Conservation (phyloP, 2,329 filamentous ascomycete genomes). For the Colletotrichum endophyticum region DNA sequence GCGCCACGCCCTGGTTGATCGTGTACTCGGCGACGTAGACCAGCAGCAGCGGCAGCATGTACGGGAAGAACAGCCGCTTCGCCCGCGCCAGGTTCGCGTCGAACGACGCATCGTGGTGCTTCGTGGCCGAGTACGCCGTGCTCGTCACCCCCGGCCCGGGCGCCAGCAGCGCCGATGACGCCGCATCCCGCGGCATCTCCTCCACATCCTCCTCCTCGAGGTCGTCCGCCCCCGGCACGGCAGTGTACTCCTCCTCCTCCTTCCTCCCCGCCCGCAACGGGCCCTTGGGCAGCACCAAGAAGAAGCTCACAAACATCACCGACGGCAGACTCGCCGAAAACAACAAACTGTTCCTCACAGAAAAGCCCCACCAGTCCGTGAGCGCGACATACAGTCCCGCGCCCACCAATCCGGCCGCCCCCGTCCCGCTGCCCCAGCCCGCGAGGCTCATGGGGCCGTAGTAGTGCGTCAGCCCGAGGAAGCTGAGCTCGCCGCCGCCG, state of each 20-base stretch:
- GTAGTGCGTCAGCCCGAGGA: slow-evolving; percentile 89
- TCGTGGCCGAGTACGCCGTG: slow-evolving; percentile 39
- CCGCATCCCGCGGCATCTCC: slow-evolving; percentile 40
- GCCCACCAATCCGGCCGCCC: slow-evolving; percentile 85
- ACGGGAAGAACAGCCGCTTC: slow-evolving; percentile 72
- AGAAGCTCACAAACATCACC: slow-evolving; percentile 88
- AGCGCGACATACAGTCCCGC: slow-evolving; percentile 87
- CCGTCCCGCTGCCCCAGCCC: slow-evolving; percentile 91
- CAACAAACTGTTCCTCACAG: slow-evolving; percentile 75
- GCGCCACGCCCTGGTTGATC: slow-evolving; percentile 93
- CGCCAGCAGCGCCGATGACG: slow-evolving; percentile 54
- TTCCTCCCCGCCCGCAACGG: slow-evolving; percentile 60
- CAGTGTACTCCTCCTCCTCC: slow-evolving; percentile 59
- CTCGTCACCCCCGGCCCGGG: slow-evolving; percentile 45
- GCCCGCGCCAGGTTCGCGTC: slow-evolving; percentile 67
- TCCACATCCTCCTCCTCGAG: slow-evolving; percentile 39
- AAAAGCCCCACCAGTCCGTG: slow-evolving; percentile 80
- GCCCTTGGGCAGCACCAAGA: slow-evolving; percentile 74
- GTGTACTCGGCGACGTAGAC: slow-evolving; percentile 98
- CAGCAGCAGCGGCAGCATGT: slow-evolving; percentile 88
- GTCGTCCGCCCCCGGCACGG: slow-evolving; percentile 48
- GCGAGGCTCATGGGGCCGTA: slow-evolving; percentile 88
- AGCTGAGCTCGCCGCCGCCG: slow-evolving; percentile 88
- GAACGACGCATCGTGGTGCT: slow-evolving; percentile 37
- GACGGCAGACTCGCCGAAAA: slow-evolving; percentile 79